These are phyloP conservation scores for Nicotiana otophora DNA, from an alignment of 257 asterid genomes.

Conservation along the genomic window DNA sequence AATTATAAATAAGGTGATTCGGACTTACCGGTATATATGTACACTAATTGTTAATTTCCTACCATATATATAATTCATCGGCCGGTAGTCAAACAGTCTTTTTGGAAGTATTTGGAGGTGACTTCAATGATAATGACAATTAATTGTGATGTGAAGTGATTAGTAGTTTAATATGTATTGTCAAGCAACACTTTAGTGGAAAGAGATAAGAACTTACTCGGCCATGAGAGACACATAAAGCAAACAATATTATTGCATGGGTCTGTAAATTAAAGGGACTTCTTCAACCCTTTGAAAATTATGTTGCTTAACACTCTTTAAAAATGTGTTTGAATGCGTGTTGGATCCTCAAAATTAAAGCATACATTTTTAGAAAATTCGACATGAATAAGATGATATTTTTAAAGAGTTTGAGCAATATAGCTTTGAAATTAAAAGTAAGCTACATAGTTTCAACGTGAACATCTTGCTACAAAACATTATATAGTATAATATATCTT, in stretches of 20 bases:
- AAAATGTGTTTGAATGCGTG: too few species aligned
- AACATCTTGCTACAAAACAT: neutral
- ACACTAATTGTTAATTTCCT: neutral
- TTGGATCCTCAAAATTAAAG: too few species aligned
- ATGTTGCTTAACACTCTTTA: too few species aligned
- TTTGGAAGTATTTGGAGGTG: neutral
- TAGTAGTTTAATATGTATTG: neutral
- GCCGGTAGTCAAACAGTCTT: neutral
- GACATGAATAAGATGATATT: too few species aligned
- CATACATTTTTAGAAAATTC: too few species aligned
- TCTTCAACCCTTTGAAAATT: neutral
- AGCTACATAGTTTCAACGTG: too few species aligned
- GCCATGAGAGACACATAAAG: neutral
- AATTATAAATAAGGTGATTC: accelerated
- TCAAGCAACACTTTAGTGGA: neutral
- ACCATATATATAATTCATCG: neutral
- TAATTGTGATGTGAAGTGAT: neutral
- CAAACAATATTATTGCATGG: neutral
- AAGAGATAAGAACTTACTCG: neutral
- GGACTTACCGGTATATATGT: too few species aligned
- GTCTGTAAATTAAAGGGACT: neutral
- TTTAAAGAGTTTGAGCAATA: too few species aligned
- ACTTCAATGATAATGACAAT: neutral
- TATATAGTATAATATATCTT: neutral
- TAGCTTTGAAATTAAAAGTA: too few species aligned